Percentiles rank a stretch among this genome's conserved stretches.
Evolutionary conservation across 2,329 filamentous ascomycete genomes (phyloP).

Genomic region (Biscogniauxia mediterranea): DNA sequence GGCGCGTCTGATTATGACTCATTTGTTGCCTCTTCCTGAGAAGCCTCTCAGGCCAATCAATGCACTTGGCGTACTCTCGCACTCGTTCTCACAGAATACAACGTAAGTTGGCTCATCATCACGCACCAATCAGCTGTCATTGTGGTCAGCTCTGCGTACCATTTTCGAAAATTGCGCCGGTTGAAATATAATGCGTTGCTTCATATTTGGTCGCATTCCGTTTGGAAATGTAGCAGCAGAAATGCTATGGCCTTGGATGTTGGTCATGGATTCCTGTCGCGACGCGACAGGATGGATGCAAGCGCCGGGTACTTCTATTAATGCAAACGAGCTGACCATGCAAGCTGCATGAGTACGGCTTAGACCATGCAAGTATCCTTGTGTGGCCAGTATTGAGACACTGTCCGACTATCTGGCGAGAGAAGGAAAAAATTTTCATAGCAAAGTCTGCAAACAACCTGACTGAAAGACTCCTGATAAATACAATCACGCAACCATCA

Average conservation of each 20-base stretch:
- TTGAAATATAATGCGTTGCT: background rate
- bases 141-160: background rate
- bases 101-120: conserved; percentile 11
- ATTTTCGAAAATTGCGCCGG: background rate
- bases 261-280: conserved; percentile 13
- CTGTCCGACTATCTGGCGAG: conserved; percentile 10
- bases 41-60: background rate
- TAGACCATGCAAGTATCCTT: conserved; percentile 22
- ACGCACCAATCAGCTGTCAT: conserved; percentile 3
- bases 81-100: conserved; percentile 8
- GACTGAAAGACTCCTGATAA: background rate
- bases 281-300: conserved; percentile 22
- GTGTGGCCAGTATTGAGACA: conserved; percentile 25
- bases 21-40: conserved; percentile 21
- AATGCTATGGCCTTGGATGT: conserved; percentile 3
- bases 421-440: background rate
- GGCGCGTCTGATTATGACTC: conserved; percentile 28
- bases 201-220: background rate
- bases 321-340: conserved; percentile 31
- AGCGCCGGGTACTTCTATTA: conserved; percentile 25
- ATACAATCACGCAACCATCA: background rate
- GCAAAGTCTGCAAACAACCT: background rate
- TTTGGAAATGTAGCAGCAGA: background rate
- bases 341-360: conserved; percentile 27
- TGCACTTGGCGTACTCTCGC: background rate